These are phyloP conservation scores for Coccomyxa sp. DNA, from an alignment of 139 green algal species.

Conservation along the genomic window DNA sequence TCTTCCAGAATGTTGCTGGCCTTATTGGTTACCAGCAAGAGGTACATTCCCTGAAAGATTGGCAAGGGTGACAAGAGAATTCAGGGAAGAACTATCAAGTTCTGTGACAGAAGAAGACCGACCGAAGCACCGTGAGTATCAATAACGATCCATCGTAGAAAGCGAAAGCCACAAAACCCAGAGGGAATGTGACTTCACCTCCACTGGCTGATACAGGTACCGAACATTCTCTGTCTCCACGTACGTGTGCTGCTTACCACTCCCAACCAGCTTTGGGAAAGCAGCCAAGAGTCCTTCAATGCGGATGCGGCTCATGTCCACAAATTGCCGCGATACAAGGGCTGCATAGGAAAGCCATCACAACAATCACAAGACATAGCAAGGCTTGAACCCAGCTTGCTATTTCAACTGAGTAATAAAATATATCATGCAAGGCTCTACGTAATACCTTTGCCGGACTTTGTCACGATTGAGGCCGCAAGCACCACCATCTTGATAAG, in stretches of 20 bases:
- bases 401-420: background rate
- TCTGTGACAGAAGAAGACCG: background rate
- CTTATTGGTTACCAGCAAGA: constrained; percentile 98
- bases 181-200: constrained; percentile 47
- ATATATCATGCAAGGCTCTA: background rate
- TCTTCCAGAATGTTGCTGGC: constrained; percentile 98
- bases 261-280: constrained; percentile 96
- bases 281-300: constrained; percentile 97
- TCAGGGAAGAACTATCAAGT: background rate
- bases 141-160: background rate
- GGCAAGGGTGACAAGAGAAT: background rate
- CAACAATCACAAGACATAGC: background rate
- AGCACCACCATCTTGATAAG: constrained; percentile 85
- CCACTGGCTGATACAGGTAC: constrained; percentile 98
- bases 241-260: constrained; percentile 97
- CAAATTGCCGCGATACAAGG: constrained; percentile 94
- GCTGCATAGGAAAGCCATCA: constrained; percentile 54
- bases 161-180: background rate
- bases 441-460: constrained; percentile 83
- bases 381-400: background rate
- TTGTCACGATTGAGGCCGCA: constrained; percentile 82
- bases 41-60: constrained; percentile 77
- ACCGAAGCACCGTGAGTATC: too few relatives aligned
- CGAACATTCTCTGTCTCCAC: constrained; percentile 99
- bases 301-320: constrained; percentile 96